Conservation (phyloP, 1,284 basidiomycete genomes). For the Malassezia equina region DNA sequence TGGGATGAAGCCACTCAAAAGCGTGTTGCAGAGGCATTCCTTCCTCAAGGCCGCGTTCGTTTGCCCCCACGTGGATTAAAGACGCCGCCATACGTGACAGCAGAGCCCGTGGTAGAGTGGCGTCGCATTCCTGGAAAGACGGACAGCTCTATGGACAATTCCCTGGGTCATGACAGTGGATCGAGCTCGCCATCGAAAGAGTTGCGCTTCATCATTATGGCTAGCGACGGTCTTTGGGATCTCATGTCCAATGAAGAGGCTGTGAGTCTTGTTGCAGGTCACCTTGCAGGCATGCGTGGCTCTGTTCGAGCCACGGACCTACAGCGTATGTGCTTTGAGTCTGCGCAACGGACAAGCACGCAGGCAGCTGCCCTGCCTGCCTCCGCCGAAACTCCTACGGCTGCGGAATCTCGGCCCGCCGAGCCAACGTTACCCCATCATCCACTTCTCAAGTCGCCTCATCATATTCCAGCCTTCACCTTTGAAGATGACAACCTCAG, state of each 20-base stretch:
- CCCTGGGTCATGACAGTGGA: background rate
- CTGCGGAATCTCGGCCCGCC: background rate
- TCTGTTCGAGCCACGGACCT: conserved; percentile 29
- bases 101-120: conserved; percentile 58
- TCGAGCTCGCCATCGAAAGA: conserved; percentile 20
- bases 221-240: conserved; percentile 93
- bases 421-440: conserved; percentile 18
- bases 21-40: conserved; percentile 48
- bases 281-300: conserved; percentile 39
- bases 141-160: background rate
- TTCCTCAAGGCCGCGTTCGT: conserved; percentile 29
- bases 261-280: conserved; percentile 59
- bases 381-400: background rate
- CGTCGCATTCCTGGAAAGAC: conserved; percentile 1
- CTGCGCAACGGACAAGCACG: conserved; percentile 6
- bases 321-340: conserved; percentile 32
- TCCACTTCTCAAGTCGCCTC: conserved; percentile 33
- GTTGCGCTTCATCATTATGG: conserved; percentile 59
- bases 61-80: conserved; percentile 32
- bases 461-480: conserved; percentile 27
- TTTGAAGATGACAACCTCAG: conserved; percentile 67
- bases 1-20: conserved; percentile 51
- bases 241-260: conserved; percentile 87
- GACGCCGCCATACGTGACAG: conserved; percentile 78
- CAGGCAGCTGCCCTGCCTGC: conserved; percentile 39